Conservation (phyloP, 2,329 filamentous ascomycete genomes). For the Cryoendolithus antarcticus region DNA sequence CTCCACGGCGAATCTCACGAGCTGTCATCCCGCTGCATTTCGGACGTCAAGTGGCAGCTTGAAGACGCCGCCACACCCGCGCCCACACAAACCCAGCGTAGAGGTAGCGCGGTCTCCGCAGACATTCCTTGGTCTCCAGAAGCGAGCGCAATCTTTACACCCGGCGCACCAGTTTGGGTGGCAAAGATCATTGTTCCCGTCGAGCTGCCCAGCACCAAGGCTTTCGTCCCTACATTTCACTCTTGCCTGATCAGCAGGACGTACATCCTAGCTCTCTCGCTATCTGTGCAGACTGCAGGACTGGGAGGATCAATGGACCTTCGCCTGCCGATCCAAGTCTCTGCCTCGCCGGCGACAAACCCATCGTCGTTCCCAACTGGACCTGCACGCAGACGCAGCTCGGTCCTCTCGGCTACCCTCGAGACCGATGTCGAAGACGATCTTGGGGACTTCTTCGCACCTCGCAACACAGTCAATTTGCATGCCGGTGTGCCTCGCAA, state of each 20-base stretch:
- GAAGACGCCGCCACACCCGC: conserved; percentile 19
- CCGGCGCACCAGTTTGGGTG: conserved; percentile 43
- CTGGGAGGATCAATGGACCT: conserved; percentile 29
- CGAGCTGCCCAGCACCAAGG: conserved; percentile 44
- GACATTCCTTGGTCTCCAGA: conserved; percentile 22
- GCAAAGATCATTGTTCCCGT: conserved; percentile 52
- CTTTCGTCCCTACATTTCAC: conserved; percentile 58
- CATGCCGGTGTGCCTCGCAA: not conserved
- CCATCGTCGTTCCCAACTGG: too few species aligned
- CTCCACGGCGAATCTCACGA: conserved; percentile 40
- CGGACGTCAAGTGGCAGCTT: conserved; percentile 42
- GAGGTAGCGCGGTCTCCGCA: conserved; percentile 28
- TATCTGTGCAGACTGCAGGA: conserved; percentile 42
- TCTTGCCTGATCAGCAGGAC: conserved; percentile 52
- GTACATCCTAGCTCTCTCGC: conserved; percentile 48
- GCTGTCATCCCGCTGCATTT: conserved; percentile 44
- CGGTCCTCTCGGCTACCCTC: conserved; percentile 3
- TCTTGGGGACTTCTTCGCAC: conserved; percentile 3
- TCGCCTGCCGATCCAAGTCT: conserved; percentile 36
- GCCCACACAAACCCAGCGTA: conserved; percentile 12
- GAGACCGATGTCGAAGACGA: conserved; percentile 5
- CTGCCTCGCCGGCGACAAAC: conserved; percentile 5
- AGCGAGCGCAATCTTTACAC: conserved; percentile 29
- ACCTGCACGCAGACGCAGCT: conserved; percentile 1
- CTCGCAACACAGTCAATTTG: conserved; percentile 4